Base-by-base conservation (phyloP, 208 protist genomes). In the Leishmania martiniquensis region DNA sequence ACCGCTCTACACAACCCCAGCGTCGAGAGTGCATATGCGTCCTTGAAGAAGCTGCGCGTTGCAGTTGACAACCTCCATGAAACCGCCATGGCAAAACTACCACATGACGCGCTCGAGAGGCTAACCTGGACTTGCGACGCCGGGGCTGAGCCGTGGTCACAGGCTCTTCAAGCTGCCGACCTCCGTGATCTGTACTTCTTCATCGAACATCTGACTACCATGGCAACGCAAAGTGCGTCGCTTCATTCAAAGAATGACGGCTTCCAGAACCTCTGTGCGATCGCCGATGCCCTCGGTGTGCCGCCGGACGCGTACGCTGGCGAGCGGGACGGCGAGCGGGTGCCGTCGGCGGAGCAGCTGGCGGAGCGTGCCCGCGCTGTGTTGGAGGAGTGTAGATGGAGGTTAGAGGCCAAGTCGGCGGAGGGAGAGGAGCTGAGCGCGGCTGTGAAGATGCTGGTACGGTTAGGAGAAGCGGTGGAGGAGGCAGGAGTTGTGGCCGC, bases 281-380 rank as follows among this genome's bases (percentile, higher is more conserved):
- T 39, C 9, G 57, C 57, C 29, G 7, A 68, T 7, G 49, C 51
- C 6, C 72, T 76, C 13, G 55, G 55, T 37, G 37, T 76, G 39
- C 72, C 72, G 37, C 37, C 20, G 60, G 59, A 66, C 42, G 44
- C 60, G n/a, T 69, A 57, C 34, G 73, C n/a, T 39, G 73, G 39
- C 10, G 47, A 55, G 20, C 9, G 55, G 12, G 65, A 45, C 51
- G 76, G 54, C 67, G 42, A 68, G 44, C 55, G 55, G 15, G 65
- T 67, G 54, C 75, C 75, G 54, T 73, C 76, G 54, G 13, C 39
- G 20, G 76, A 52, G 69, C 76, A 80, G 76, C 76, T 79, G 29
- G 75, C 51, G 20, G 66, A 54, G 63, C 67, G 66, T n/a, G 65
- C 39, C 5, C 52, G 39, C 34, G 75, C 44, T 62, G 59, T 77